Evolutionary conservation across 1,284 basidiomycete genomes (phyloP).

Genomic region (Moesziomyces sp.): DNA sequence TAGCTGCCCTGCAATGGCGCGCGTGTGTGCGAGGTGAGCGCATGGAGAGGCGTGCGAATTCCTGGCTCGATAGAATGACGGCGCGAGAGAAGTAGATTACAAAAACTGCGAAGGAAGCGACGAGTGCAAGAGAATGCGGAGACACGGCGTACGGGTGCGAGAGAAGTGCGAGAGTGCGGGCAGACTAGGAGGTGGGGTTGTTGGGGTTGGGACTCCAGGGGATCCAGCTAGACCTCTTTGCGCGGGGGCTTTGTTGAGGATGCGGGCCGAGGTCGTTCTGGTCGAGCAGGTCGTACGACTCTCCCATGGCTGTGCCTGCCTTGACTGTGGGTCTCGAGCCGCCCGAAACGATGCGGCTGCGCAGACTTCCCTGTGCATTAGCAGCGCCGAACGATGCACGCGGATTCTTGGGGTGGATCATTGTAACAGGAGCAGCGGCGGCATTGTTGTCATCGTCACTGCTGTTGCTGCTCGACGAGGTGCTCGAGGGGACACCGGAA

Average conservation of each 20-base stretch:
- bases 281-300: conserved; percentile 46
- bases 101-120: too few relatives aligned
- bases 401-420: conserved; percentile 14
- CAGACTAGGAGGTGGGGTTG: neutral
- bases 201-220: conserved; percentile 26
- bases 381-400: neutral
- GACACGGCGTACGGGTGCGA: neutral
- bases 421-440: conserved; percentile 11
- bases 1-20: too few relatives aligned
- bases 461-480: conserved; percentile 10
- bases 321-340: conserved; percentile 14
- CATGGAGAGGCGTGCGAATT: too few relatives aligned
- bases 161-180: neutral
- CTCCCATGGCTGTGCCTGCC: conserved; percentile 25
- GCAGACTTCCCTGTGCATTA: conserved; percentile 11
- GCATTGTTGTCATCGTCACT: conserved; percentile 4
- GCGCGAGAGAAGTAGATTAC: neutral
- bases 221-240: conserved; percentile 19
- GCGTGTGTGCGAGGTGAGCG: too few relatives aligned
- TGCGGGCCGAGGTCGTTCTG: conserved; percentile 22
- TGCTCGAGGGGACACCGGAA: conserved; percentile 10
- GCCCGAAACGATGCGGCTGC: conserved; percentile 10
- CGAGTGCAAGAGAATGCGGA: neutral
- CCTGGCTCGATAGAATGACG: neutral
- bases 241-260: conserved; percentile 5